phyloP scores from a whole-genome alignment of 345 rosid genomes.

The Gossypioides kirkii region DNA sequence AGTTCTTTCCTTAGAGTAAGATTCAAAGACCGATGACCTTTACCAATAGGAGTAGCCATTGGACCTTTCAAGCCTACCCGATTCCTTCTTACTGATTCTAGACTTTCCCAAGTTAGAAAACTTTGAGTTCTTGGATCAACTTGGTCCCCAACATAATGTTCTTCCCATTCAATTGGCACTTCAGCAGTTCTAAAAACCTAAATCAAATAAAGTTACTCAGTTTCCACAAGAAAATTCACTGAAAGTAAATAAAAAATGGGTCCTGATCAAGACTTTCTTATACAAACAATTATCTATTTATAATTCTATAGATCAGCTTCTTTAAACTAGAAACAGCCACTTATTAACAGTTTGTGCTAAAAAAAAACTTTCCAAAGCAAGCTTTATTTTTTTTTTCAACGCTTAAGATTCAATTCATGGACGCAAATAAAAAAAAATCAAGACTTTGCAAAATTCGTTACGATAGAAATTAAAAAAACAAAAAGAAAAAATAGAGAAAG shows the following conservation, averaged over 20 bases:
- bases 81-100: slow-evolving; percentile 85
- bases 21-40: slow-evolving; percentile 96
- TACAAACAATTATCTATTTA: not conserved
- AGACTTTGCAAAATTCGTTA: not conserved
- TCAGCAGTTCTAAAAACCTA: slow-evolving; percentile 75
- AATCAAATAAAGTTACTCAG: slow-evolving; percentile 1
- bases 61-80: slow-evolving; percentile 96
- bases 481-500: not conserved
- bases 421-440: not conserved
- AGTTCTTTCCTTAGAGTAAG: slow-evolving; percentile 93
- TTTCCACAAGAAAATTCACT: not conserved
- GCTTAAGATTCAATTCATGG: not conserved
- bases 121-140: slow-evolving; percentile 97
- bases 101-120: slow-evolving; percentile 95
- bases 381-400: not conserved
- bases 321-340: not conserved
- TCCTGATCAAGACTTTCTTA: not conserved
- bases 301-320: not conserved
- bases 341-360: not conserved
- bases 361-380: not conserved
- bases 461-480: not conserved
- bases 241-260: slow-evolving; percentile 7
- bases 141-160: slow-evolving; percentile 72
- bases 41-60: slow-evolving; percentile 99
- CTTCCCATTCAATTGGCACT: slow-evolving; percentile 97